phyloP scores from a whole-genome alignment of 2,329 filamentous ascomycete genomes.

The Teratosphaeria zuluensis region DNA sequence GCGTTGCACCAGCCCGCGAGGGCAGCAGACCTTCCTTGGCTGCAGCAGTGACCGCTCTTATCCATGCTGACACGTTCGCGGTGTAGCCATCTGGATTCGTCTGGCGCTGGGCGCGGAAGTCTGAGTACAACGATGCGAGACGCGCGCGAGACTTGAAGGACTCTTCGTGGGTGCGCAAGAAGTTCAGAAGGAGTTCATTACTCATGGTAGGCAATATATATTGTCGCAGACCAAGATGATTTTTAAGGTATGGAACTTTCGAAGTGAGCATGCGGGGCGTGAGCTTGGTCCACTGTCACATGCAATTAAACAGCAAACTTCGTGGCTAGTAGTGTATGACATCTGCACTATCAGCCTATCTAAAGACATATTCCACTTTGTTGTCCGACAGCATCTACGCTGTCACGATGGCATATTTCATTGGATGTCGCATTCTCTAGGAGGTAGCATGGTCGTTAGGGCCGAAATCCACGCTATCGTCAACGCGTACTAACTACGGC shows the following conservation, averaged over 20 bases:
- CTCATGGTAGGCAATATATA: background rate
- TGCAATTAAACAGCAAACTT: background rate
- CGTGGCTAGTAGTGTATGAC: no score
- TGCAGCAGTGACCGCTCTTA: slow-evolving; percentile 60
- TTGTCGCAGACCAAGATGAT: background rate
- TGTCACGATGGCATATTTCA: no score
- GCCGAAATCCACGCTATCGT: no score
- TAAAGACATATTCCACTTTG: no score
- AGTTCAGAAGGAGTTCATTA: slow-evolving; percentile 50
- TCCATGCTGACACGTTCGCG: slow-evolving; percentile 74
- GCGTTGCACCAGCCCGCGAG: slow-evolving; percentile 21
- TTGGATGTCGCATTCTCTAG: no score
- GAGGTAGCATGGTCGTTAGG: no score
- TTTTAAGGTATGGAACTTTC: background rate
- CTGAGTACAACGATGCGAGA: slow-evolving; percentile 77
- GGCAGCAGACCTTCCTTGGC: slow-evolving; percentile 53
- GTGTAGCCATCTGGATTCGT: slow-evolving; percentile 78
- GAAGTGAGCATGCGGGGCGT: background rate
- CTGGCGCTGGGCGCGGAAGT: slow-evolving; percentile 64
- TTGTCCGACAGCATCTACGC: no score
- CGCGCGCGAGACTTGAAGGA: slow-evolving; percentile 53
- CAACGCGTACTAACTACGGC: no score
- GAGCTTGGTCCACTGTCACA: background rate
- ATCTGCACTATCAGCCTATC: no score
- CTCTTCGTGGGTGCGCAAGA: slow-evolving; percentile 41